phyloP scores from a whole-genome alignment of 2,329 filamentous ascomycete genomes.

The Fusarium secorum region DNA sequence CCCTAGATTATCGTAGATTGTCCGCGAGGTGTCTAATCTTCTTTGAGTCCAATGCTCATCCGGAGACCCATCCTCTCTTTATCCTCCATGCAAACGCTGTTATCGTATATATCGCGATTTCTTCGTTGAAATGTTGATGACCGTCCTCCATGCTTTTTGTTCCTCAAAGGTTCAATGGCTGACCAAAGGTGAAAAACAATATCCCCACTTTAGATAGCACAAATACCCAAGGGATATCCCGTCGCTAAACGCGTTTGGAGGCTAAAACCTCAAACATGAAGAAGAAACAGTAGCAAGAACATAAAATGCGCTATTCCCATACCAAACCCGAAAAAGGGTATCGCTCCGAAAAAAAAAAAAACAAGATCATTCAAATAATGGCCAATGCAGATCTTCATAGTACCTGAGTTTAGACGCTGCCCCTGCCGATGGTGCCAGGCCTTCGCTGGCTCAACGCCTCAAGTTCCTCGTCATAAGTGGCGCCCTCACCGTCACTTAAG shows the following conservation, averaged over 20 bases:
- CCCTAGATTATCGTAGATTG: slow-evolving; percentile 16
- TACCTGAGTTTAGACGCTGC: slow-evolving; percentile 51
- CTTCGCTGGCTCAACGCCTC: slow-evolving; percentile 45
- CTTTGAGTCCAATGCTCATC: slow-evolving; percentile 12
- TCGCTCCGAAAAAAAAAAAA: slow-evolving; percentile 11
- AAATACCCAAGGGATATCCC: slow-evolving; percentile 25
- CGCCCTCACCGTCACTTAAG: slow-evolving; percentile 58
- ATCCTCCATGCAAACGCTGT: slow-evolving; percentile 27
- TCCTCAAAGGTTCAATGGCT: slow-evolving; percentile 14
- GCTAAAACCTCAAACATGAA: slow-evolving; percentile 22
- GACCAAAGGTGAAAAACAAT: neutral
- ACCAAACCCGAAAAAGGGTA: slow-evolving; percentile 25
- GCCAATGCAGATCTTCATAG: neutral
- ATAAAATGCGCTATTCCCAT: slow-evolving; percentile 33
- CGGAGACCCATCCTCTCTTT: neutral
- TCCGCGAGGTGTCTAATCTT: slow-evolving; percentile 21
- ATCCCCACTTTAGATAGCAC: slow-evolving; percentile 15
- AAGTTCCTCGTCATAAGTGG: slow-evolving; percentile 55
- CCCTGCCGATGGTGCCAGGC: slow-evolving; percentile 52
- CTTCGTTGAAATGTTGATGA: slow-evolving; percentile 23
- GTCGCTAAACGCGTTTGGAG: slow-evolving; percentile 30
- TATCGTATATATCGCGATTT: slow-evolving; percentile 29
- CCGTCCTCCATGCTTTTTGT: neutral
- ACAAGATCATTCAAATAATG: neutral
- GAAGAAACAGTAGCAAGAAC: slow-evolving; percentile 3